Conservation (phyloP, 2,329 filamentous ascomycete genomes). For the Bipolaris gigantea region DNA sequence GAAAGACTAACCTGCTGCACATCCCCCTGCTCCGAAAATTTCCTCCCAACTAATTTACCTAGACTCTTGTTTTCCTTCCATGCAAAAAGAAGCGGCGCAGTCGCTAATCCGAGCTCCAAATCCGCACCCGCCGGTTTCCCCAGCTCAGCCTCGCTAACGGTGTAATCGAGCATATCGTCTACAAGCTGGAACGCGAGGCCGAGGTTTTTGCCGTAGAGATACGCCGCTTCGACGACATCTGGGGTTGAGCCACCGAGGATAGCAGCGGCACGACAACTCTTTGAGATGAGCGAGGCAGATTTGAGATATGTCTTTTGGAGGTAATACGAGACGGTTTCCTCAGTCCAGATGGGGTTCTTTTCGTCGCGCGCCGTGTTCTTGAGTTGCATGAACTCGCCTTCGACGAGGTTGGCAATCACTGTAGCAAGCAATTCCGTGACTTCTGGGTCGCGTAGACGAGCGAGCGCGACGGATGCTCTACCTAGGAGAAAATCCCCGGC, state of each 20-base stretch:
- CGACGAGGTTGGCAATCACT: slow-evolving; percentile 95
- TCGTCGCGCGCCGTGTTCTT: slow-evolving; percentile 94
- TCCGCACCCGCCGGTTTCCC: slow-evolving; percentile 96
- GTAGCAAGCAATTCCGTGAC: slow-evolving; percentile 93
- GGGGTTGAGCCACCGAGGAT: slow-evolving; percentile 76
- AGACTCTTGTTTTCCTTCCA: slow-evolving; percentile 89
- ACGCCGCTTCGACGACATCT: slow-evolving; percentile 85
- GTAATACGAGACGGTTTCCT: slow-evolving; percentile 90
- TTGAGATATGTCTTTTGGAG: slow-evolving; percentile 98
- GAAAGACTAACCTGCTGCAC: slow-evolving; percentile 69
- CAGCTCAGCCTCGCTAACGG: slow-evolving; percentile 77
- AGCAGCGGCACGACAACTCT: slow-evolving; percentile 88
- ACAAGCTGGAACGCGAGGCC: slow-evolving; percentile 96
- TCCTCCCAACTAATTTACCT: slow-evolving; percentile 85
- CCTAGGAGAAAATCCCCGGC: slow-evolving; percentile 96
- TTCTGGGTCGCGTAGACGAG: slow-evolving; percentile 86
- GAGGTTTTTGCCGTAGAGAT: slow-evolving; percentile 88
- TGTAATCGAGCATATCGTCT: slow-evolving; percentile 98
- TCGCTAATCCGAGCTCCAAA: slow-evolving; percentile 88
- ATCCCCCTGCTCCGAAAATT: slow-evolving; percentile 83
- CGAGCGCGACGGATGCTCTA: slow-evolving; percentile 88
- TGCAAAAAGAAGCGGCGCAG: slow-evolving; percentile 89
- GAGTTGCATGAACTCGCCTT: slow-evolving; percentile 99
- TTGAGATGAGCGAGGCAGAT: slow-evolving; percentile 92
- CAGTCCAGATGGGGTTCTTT: slow-evolving; percentile 78